phyloP scores from a whole-genome alignment of 441 rosid species.

The Kokia cookei region DNA sequence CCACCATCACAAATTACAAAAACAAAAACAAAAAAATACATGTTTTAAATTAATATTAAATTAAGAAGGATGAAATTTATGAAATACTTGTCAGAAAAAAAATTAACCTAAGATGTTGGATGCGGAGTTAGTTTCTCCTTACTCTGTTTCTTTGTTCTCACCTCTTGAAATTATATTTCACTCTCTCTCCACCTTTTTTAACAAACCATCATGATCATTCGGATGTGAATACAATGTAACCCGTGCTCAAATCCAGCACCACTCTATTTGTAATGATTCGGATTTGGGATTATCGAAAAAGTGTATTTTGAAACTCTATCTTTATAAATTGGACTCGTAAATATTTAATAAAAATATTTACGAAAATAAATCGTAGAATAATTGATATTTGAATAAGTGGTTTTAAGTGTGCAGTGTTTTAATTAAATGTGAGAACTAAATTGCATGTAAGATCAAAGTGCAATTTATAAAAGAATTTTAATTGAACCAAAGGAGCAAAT shows the following conservation, averaged over 20 bases:
- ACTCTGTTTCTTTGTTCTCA: background rate
- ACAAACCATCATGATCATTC: background rate
- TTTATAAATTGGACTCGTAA: no score
- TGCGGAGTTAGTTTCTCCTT: background rate
- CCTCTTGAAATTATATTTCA: background rate
- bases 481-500: no score
- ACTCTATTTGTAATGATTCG: background rate
- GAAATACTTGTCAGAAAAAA: background rate
- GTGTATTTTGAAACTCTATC: no score
- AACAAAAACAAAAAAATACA: background rate
- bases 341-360: no score
- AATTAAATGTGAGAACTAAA: no score
- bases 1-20: background rate
- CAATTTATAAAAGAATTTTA: no score
- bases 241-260: background rate
- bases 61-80: background rate
- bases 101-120: background rate
- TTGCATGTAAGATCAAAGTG: no score
- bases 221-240: background rate
- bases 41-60: background rate
- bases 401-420: no score
- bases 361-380: no score
- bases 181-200: background rate
- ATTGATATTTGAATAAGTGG: no score
- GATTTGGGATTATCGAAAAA: no score